These are phyloP conservation scores for Daldinia sp. DNA, from an alignment of 2,329 filamentous ascomycete genomes.

Conservation along the genomic window DNA sequence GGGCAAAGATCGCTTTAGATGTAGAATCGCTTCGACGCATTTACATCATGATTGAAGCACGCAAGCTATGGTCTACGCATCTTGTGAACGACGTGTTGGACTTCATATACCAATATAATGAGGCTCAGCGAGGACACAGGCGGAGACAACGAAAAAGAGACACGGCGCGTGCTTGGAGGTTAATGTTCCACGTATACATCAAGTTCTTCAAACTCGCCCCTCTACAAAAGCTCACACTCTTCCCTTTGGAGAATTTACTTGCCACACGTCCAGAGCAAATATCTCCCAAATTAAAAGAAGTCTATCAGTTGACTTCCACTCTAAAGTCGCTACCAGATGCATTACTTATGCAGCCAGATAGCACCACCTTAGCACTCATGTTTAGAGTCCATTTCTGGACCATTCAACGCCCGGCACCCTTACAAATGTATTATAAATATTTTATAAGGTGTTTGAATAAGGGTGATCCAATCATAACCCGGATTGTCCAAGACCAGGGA, in stretches of 20 bases:
- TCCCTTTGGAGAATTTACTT: slow-evolving; percentile 41
- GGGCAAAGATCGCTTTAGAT: slow-evolving; percentile 68
- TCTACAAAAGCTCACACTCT: slow-evolving; percentile 50
- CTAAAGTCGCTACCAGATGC: slow-evolving; percentile 36
- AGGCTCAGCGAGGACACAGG: slow-evolving; percentile 47
- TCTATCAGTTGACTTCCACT: slow-evolving; percentile 27
- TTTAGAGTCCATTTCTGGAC: slow-evolving; percentile 41
- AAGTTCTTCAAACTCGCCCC: slow-evolving; percentile 58
- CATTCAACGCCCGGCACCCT: slow-evolving; percentile 39
- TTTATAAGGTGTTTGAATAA: slow-evolving; percentile 54
- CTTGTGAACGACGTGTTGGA: slow-evolving; percentile 63
- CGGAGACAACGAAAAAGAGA: slow-evolving; percentile 45
- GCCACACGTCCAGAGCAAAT: background rate
- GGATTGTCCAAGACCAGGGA: slow-evolving; percentile 52
- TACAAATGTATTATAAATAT: slow-evolving; percentile 56
- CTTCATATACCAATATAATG: slow-evolving; percentile 56
- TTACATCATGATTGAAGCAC: slow-evolving; percentile 59
- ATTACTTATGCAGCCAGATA: slow-evolving; percentile 41
- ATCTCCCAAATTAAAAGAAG: slow-evolving; percentile 24
- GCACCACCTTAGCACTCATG: slow-evolving; percentile 42
- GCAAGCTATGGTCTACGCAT: slow-evolving; percentile 56
- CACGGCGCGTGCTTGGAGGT: slow-evolving; percentile 51
- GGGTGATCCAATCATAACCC: slow-evolving; percentile 48
- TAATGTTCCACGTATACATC: slow-evolving; percentile 59
- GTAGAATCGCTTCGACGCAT: slow-evolving; percentile 62